Conservation (phyloP, 2,329 filamentous ascomycete species). For the Neospermospora avenae region DNA sequence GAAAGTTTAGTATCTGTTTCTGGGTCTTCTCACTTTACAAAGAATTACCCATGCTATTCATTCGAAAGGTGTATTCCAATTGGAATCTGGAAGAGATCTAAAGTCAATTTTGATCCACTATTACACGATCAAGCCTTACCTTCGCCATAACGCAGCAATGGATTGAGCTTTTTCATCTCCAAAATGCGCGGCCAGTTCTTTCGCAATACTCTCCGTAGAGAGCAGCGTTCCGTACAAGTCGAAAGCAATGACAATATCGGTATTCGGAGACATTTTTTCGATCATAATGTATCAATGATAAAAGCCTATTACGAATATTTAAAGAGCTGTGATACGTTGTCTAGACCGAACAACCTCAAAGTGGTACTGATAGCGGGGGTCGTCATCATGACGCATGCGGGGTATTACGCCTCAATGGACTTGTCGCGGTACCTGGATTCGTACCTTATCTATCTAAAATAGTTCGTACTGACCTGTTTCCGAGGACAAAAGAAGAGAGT, state of each 20-base stretch:
- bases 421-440: not conserved
- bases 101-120: not conserved
- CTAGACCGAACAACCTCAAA: not conserved
- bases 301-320: not conserved
- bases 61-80: conserved; percentile 70
- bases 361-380: not conserved
- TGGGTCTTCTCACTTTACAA: not conserved
- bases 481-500: no score
- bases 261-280: conserved; percentile 27
- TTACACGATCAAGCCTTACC: conserved; percentile 25
- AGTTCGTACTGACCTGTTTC: no score
- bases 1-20: not conserved
- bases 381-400: conserved; percentile 19
- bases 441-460: no score
- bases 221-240: conserved; percentile 74
- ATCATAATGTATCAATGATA: not conserved
- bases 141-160: conserved; percentile 61
- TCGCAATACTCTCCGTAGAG: conserved; percentile 65
- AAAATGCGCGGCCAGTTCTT: conserved; percentile 54
- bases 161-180: conserved; percentile 53
- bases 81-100: conserved; percentile 40
- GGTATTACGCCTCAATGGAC: conserved; percentile 3
- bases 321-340: not conserved
- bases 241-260: conserved; percentile 58
- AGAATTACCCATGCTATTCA: conserved; percentile 68